These are phyloP conservation scores for Papilionanthe hybrid DNA, from an alignment of 116 monocot genomes.

Conservation along the genomic window DNA sequence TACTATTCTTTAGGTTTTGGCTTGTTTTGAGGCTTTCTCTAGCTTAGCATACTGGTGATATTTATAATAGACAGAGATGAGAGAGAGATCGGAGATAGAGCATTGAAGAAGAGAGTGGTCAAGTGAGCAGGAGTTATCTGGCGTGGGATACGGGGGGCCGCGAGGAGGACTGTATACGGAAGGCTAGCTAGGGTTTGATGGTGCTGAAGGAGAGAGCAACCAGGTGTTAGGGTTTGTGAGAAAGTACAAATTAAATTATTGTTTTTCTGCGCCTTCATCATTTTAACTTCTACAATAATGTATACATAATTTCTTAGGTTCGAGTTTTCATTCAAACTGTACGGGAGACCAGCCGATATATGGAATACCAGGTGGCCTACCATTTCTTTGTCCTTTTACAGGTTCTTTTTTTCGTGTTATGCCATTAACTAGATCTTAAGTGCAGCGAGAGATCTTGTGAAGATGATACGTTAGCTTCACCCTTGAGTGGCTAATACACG, in stretches of 20 bases:
- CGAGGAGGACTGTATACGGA: background rate
- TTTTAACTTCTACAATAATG: background rate
- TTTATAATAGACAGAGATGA: background rate
- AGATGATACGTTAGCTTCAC: no score
- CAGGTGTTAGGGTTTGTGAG: background rate
- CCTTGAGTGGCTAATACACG: no score
- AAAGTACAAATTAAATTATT: background rate
- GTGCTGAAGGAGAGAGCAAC: background rate
- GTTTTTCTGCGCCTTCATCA: background rate
- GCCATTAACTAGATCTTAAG: no score
- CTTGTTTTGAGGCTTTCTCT: background rate
- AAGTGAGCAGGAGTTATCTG: slow-evolving; percentile 14
- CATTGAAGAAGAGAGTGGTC: background rate
- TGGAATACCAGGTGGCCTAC: background rate
- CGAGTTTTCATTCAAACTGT: slow-evolving; percentile 10
- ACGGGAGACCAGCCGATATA: background rate
- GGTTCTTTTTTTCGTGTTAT: background rate
- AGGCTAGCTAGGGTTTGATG: slow-evolving; percentile 14
- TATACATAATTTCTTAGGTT: background rate
- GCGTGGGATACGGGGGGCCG: slow-evolving; percentile 2
- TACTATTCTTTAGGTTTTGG: background rate
- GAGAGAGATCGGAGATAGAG: background rate
- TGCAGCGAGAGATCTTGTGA: no score
- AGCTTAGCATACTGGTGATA: background rate
- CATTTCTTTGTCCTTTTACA: background rate